Evolutionary conservation across 768 basidiomycete genomes (phyloP).

Genomic region (Naematelia aurantialba): DNA sequence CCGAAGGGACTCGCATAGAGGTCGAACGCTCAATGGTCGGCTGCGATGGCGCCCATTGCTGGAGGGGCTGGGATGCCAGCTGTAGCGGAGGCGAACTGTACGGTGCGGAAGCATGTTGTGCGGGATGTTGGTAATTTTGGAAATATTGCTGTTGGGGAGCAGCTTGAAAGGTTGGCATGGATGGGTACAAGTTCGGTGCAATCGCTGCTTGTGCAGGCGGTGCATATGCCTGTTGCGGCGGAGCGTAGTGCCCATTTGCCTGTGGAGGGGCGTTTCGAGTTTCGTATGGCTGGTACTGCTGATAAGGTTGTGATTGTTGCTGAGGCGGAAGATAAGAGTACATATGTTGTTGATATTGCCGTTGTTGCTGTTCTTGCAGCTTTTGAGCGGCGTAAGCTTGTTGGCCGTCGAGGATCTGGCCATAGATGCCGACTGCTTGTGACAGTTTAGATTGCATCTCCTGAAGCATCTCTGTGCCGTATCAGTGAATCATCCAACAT

Average conservation of each 20-base stretch:
- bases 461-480: constrained; percentile 66
- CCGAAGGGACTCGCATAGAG: constrained; percentile 5
- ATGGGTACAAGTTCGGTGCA: constrained; percentile 31
- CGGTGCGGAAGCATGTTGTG: background rate
- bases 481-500: no score
- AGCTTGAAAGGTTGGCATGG: constrained; percentile 37
- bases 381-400: constrained; percentile 51
- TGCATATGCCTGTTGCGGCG: constrained; percentile 12
- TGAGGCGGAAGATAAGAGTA: constrained; percentile 2
- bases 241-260: constrained; percentile 14
- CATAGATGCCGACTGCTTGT: constrained; percentile 86
- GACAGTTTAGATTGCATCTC: constrained; percentile 95
- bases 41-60: constrained; percentile 2
- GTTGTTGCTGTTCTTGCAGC: constrained; percentile 38
- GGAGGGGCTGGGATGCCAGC: constrained; percentile 2
- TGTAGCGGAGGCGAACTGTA: constrained; percentile 9
- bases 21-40: constrained; percentile 9
- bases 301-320: constrained; percentile 21
- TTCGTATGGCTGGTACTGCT: constrained; percentile 36
- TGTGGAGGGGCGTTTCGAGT: constrained; percentile 9
- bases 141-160: constrained; percentile 14
- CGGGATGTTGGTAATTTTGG: constrained; percentile 28
- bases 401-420: constrained; percentile 78
- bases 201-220: constrained; percentile 19
- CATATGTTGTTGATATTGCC: constrained; percentile 36